Conservation (phyloP, 2,329 filamentous ascomycete species). For the Fusarium fujikuroi region DNA sequence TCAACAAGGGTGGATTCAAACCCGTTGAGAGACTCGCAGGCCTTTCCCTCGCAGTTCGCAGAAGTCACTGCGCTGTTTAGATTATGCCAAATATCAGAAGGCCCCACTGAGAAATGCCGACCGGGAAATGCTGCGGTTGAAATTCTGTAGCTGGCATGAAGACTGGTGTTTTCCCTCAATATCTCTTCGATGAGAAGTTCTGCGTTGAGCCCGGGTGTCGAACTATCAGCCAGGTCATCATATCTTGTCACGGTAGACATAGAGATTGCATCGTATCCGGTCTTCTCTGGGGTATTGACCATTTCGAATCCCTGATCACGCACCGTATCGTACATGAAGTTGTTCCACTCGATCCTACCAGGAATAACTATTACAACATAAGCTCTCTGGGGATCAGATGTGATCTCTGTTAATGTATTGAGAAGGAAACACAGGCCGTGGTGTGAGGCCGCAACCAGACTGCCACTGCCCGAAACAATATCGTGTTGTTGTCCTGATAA, state of each 20-base stretch:
- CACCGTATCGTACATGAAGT: fast-evolving
- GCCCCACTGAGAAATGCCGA: fast-evolving
- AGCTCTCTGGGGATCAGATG: background rate
- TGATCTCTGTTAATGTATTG: background rate
- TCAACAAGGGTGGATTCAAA: fast-evolving
- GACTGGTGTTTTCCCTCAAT: fast-evolving
- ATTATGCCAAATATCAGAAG: fast-evolving
- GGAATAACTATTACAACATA: background rate
- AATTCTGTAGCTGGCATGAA: background rate
- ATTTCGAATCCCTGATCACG: background rate
- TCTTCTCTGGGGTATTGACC: fast-evolving
- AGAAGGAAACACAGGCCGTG: fast-evolving
- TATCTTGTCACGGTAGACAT: fast-evolving
- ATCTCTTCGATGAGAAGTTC: fast-evolving
- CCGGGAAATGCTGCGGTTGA: fast-evolving
- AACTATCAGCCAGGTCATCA: fast-evolving
- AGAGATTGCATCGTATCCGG: fast-evolving
- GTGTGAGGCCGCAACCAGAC: fast-evolving
- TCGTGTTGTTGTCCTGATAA: fast-evolving
- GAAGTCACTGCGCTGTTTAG: fast-evolving
- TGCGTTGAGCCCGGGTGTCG: fast-evolving
- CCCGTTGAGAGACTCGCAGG: fast-evolving
- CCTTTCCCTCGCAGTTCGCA: background rate
- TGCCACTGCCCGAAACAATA: fast-evolving
- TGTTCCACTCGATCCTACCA: background rate